These are phyloP conservation scores for Dissophora ornata DNA, from an alignment of 192 early-diverging fungal genomes.

Conservation along the genomic window DNA sequence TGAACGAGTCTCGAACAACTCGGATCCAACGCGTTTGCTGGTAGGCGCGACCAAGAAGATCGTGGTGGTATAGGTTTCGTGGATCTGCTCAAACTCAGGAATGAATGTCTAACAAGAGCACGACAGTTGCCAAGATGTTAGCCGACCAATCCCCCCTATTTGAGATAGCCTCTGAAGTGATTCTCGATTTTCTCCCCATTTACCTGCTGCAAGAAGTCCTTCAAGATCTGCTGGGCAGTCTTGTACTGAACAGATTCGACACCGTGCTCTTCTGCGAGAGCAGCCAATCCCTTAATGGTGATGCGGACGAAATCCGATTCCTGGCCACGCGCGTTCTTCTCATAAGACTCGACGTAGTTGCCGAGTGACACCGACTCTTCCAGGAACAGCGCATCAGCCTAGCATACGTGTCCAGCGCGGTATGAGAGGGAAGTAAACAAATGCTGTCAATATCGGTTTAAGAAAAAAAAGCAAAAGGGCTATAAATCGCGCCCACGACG, in stretches of 20 bases:
- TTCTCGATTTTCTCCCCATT: background rate
- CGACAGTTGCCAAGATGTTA: background rate
- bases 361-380: slow-evolving; percentile 42
- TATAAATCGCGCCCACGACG: too few relatives aligned
- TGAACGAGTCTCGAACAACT: slow-evolving; percentile 3
- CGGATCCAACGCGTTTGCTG: slow-evolving; percentile 18
- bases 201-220: slow-evolving; percentile 48
- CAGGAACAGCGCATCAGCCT: slow-evolving; percentile 55
- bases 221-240: slow-evolving; percentile 42
- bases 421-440: too few relatives aligned
- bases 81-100: slow-evolving; percentile 51
- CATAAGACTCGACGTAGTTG: slow-evolving; percentile 45
- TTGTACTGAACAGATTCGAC: slow-evolving; percentile 45
- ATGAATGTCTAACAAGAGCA: slow-evolving; percentile 19
- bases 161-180: too few relatives aligned
- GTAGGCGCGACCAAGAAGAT: slow-evolving; percentile 36
- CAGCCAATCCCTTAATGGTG: slow-evolving; percentile 43
- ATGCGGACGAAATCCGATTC: slow-evolving; percentile 45
- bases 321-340: slow-evolving; percentile 12
- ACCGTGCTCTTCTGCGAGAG: slow-evolving; percentile 43
- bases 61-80: slow-evolving; percentile 49
- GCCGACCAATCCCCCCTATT: too few relatives aligned
- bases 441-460: background rate
- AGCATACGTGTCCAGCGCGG: background rate
- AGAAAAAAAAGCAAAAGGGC: background rate